phyloP scores from a whole-genome alignment of 1,284 basidiomycete species.

The Trichosporon ovoides region DNA sequence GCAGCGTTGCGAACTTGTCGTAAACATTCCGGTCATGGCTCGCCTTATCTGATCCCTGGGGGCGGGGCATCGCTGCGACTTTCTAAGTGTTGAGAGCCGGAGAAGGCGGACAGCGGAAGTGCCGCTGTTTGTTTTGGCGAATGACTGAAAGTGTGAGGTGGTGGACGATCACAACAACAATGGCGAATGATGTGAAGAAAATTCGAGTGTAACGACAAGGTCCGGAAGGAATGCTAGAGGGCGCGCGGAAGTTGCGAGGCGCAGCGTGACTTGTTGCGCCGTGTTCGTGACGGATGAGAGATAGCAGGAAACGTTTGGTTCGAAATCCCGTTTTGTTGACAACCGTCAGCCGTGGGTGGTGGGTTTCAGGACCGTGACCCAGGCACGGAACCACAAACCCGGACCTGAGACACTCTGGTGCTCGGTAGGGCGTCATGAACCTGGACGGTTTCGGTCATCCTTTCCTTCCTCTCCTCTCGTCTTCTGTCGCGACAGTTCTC shows the following conservation, averaged over 20 bases:
- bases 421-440: too few species aligned
- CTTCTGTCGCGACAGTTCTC: background rate
- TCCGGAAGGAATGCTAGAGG: too few species aligned
- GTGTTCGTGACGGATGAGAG: background rate
- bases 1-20: conserved; percentile 29
- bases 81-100: too few species aligned
- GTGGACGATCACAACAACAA: too few species aligned
- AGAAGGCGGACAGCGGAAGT: too few species aligned
- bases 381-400: too few species aligned
- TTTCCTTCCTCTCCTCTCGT: background rate
- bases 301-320: background rate
- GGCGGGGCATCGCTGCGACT: background rate
- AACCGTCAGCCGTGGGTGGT: background rate
- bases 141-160: too few species aligned
- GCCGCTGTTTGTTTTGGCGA: too few species aligned
- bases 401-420: too few species aligned
- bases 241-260: background rate
- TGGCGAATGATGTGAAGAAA: too few species aligned
- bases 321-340: background rate
- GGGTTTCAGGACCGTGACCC: background rate
- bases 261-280: background rate
- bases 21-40: conserved; percentile 18
- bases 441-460: too few species aligned
- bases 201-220: background rate
- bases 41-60: background rate